Base-by-base conservation (phyloP, 495 filamentous ascomycete species). In the Xylaria longipes region DNA sequence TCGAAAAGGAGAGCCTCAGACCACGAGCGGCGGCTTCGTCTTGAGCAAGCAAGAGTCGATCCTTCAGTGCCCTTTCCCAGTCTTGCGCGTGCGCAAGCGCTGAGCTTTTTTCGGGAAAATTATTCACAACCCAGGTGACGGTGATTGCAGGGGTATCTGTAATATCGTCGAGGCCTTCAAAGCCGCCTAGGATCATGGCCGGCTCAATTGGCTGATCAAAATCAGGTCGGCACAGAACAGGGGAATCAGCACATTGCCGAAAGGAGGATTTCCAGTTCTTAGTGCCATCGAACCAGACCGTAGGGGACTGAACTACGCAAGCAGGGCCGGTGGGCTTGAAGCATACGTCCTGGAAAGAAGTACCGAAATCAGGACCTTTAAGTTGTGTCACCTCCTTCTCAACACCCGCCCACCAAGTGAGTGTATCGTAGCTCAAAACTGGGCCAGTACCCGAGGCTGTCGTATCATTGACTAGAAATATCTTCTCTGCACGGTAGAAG, bases 111-210 rank as follows among this genome's bases (percentile, higher is more conserved):
- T 95, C 93, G 0, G 86, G 85, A 80, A 91, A 86, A 70, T 98
- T 99, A 71, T 92, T 95, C 41, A 98, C 87, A n/a, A 99, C 96
- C 97, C 97, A 99, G 1, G 96, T 98, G 7, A 91, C 88, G 17
- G 97, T 90, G 74, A 98, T 86, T 3, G 97, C 95, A 61, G 87
- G 80, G 9, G 95, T 87, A 50, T 94, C 89, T 0, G 92, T 82
- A n/a, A 94, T 85, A 74, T 93, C 86, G 7, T 84, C 88, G 4
- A 86, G 87, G 14, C 89, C 81, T 62, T 91, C 83, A 76, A 90
- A 94, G 2, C 94, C 94, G 12, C 96, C 95, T 46, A 99, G 84
- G 27, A 98, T 88, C 84, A 97, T 90, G 69, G 93, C 90, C 5
- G 93, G 93, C 50, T 91, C 88, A 31, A 99, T 82, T 8, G 96